Conservation (phyloP, 371 early-diverging fungal genomes). For the Actinomortierella ambigua region DNA sequence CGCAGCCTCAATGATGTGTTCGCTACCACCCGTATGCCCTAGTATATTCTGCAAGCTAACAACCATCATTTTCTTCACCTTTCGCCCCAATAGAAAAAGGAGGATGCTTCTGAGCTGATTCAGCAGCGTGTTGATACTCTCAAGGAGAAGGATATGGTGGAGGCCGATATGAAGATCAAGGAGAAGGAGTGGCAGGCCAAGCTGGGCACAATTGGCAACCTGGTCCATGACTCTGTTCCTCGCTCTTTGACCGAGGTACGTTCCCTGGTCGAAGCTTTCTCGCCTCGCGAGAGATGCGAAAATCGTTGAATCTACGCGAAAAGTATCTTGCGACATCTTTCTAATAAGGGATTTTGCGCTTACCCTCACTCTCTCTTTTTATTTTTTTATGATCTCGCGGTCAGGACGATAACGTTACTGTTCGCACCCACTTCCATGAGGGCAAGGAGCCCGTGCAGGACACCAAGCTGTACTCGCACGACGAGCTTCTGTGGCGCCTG, state of each 20-base stretch:
- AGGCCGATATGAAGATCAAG: conserved; percentile 73
- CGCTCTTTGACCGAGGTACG: conserved; percentile 85
- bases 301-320: too few relatives aligned
- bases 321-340: too few relatives aligned
- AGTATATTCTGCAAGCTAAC: too few relatives aligned
- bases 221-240: conserved; percentile 94
- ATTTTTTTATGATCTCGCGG: too few relatives aligned
- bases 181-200: conserved; percentile 72
- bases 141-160: conserved; percentile 72
- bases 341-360: not conserved
- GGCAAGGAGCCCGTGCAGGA: conserved; percentile 66
- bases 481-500: conserved; percentile 91
- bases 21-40: too few relatives aligned
- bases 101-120: conserved; percentile 82
- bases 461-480: conserved; percentile 84
- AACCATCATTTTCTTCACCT: not conserved
- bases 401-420: conserved; percentile 82
- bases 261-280: too few relatives aligned
- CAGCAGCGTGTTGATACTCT: conserved; percentile 76
- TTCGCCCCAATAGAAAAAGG: conserved; percentile 62
- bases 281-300: too few relatives aligned
- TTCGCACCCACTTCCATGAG: conserved; percentile 70
- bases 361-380: too few relatives aligned
- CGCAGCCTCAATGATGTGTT: too few relatives aligned
- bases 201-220: conserved; percentile 90